Evolutionary conservation across 129 eudicot genomes (phyloP), one percentile per base, ranked within the genome.

Genomic region (Pseudognaphalium luteoalbum): DNA sequence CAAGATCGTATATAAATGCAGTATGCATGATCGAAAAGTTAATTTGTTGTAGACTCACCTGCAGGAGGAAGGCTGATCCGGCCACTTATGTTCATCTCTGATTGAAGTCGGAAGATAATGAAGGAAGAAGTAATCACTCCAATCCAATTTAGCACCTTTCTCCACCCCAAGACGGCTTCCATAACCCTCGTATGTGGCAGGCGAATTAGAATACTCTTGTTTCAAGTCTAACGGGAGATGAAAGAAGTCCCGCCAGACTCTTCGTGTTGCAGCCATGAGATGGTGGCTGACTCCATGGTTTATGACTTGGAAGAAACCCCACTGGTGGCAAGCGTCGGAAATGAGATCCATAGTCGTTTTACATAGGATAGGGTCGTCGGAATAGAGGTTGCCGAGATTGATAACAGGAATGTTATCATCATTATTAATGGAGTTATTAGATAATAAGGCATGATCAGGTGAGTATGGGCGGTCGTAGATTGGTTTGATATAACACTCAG

Each of bases 41-140:
- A n/a, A n/a, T n/a, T 25, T 25, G 28, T 19, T 57, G 8, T 35
- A 7, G 41, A 67, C 54, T 50, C 7, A 82, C 93, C 93, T 88
- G 93, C 91, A 86, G 8, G 89, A 59, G 19, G 61, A 60, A 0
- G 95, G 95, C 44, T 33, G 71, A 14, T 28, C 25, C 4, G 97
- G 92, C 97, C 96, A 91, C 67, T 89, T 91, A 15, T 66, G 71
- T 19, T 72, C 74, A 72, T 91, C 88, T 69, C 89, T 87, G 15
- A 80, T 8, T 3, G 72, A 17, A 2, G 22, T 6, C 0, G 97
- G 96, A 16, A 81, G 88, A 34, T 54, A 81, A 59, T 85, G 79
- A 19, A 91, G 89, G 77, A 89, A 87, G 68, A 85, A 91, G 59
- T 89, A 91, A 32, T 89, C 96, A 41, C 91, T 83, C 96, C 96